Conservation (phyloP, 495 filamentous ascomycete species). For the Aspergillus biplanus region DNA sequence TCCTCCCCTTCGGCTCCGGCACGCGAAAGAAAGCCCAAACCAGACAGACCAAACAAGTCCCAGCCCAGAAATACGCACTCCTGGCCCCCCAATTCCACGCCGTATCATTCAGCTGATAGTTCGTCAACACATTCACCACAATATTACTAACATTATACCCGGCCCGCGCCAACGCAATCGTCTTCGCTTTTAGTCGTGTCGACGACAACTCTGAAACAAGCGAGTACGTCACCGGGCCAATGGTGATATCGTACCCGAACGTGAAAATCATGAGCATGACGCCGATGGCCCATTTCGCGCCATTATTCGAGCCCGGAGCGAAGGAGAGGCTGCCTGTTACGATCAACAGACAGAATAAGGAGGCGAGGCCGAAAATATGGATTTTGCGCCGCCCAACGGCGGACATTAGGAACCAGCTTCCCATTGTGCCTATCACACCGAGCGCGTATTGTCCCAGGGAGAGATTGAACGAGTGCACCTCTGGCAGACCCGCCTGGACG, state of each 20-base stretch:
- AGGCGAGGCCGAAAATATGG: constrained; percentile 69
- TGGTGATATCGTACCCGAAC: constrained; percentile 71
- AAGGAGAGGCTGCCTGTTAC: constrained; percentile 75
- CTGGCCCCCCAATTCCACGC: constrained; percentile 77
- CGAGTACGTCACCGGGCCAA: constrained; percentile 78
- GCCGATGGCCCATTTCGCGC: constrained; percentile 63
- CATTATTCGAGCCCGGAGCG: constrained; percentile 50
- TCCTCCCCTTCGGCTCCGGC: constrained; percentile 69
- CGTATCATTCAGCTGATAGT: constrained; percentile 73
- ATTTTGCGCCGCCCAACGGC: constrained; percentile 67
- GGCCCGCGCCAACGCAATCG: constrained; percentile 69
- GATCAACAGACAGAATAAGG: constrained; percentile 65
- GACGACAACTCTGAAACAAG: constrained; percentile 76
- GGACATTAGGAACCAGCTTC: constrained; percentile 52
- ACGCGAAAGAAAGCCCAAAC: constrained; percentile 76
- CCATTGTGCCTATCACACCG: constrained; percentile 73
- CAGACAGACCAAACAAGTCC: constrained; percentile 69
- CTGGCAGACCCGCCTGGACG: constrained; percentile 67
- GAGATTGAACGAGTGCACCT: constrained; percentile 64
- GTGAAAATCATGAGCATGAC: constrained; percentile 73
- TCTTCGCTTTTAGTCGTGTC: constrained; percentile 74
- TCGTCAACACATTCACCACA: constrained; percentile 67
- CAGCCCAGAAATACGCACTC: constrained; percentile 78
- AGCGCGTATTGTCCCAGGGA: constrained; percentile 75
- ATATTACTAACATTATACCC: constrained; percentile 73